Percentiles rank a stretch among this genome's conserved stretches.
phyloP scores from a whole-genome alignment of 2,329 filamentous ascomycete species.

The Colletotrichum navitas region DNA sequence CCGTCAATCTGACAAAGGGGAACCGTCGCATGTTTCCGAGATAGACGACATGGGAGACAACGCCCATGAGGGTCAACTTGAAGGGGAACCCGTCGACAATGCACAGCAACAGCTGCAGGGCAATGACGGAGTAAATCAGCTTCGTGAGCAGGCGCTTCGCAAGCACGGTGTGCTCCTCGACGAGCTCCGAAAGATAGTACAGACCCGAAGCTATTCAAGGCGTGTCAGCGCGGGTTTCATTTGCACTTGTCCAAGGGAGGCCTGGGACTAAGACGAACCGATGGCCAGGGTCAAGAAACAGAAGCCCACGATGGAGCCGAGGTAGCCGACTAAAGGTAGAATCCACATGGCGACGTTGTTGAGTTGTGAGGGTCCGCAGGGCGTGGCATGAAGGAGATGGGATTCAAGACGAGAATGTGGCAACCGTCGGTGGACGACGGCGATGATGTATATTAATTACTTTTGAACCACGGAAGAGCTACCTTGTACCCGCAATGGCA shows the following conservation, averaged over 20 bases:
- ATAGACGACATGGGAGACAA: conserved; percentile 87
- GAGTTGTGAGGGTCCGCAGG: background rate
- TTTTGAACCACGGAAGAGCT: conserved; percentile 1
- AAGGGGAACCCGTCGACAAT: conserved; percentile 89
- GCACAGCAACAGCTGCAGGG: conserved; percentile 78
- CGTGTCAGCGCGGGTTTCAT: background rate
- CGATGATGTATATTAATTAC: background rate
- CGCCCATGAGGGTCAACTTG: conserved; percentile 77
- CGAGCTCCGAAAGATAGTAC: conserved; percentile 97
- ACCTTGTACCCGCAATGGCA: conserved; percentile 6
- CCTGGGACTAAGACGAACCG: conserved; percentile 63
- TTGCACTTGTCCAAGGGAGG: conserved; percentile 16
- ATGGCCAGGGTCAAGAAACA: conserved; percentile 95
- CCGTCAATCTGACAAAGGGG: conserved; percentile 84
- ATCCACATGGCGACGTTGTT: conserved; percentile 82
- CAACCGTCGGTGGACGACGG: conserved; percentile 7
- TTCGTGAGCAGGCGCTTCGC: conserved; percentile 88
- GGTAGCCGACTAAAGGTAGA: conserved; percentile 89
- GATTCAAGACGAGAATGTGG: background rate
- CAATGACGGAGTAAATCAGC: conserved; percentile 87
- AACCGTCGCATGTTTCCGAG: conserved; percentile 84
- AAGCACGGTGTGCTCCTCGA: conserved; percentile 96
- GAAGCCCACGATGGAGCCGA: conserved; percentile 90
- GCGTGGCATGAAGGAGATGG: conserved; percentile 12
- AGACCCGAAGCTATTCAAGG: conserved; percentile 82